These are phyloP conservation scores for Dryadomyces quercus-mongolicae DNA, from an alignment of 2,329 filamentous ascomycete genomes.

Conservation along the genomic window DNA sequence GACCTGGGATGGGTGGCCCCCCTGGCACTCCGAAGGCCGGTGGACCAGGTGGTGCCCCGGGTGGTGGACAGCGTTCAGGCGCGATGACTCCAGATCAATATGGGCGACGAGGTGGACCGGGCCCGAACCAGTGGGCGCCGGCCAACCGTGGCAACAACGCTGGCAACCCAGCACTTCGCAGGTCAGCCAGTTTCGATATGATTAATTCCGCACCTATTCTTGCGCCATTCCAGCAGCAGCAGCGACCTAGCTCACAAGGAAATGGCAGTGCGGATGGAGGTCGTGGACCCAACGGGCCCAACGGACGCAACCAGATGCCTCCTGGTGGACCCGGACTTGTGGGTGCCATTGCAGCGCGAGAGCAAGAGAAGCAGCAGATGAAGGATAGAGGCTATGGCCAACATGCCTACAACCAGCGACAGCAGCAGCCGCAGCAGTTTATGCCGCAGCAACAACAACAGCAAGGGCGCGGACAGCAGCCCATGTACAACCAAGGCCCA, in stretches of 20 bases:
- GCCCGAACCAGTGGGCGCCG: constrained; percentile 44
- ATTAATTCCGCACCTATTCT: constrained; percentile 14
- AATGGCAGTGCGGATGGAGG: constrained; percentile 53
- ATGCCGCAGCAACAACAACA: constrained; percentile 11
- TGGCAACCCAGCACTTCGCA: constrained; percentile 29
- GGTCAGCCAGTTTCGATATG: constrained; percentile 28
- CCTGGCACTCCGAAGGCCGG: constrained; percentile 28
- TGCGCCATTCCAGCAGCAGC: constrained; percentile 18
- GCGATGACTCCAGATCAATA: constrained; percentile 67
- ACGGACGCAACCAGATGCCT: constrained; percentile 36
- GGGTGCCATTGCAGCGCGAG: constrained; percentile 66
- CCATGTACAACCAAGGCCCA: constrained; percentile 11
- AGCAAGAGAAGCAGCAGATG: constrained; percentile 63
- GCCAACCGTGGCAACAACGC: constrained; percentile 34
- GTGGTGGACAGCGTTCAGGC: constrained; percentile 25
- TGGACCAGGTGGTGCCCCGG: constrained; percentile 6
- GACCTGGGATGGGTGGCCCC: constrained; percentile 49
- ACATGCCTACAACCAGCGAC: constrained; percentile 55
- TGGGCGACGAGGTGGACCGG: constrained; percentile 19
- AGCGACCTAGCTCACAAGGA: constrained; percentile 46
- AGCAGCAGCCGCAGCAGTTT: constrained; percentile 14
- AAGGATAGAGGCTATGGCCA: constrained; percentile 59
- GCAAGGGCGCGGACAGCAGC: constrained; percentile 3
- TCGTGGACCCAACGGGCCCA: constrained; percentile 62
- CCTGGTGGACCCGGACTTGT: constrained; percentile 53